Conservation (phyloP, 2,329 filamentous ascomycete species). For the Sclerotinia glacialis region DNA sequence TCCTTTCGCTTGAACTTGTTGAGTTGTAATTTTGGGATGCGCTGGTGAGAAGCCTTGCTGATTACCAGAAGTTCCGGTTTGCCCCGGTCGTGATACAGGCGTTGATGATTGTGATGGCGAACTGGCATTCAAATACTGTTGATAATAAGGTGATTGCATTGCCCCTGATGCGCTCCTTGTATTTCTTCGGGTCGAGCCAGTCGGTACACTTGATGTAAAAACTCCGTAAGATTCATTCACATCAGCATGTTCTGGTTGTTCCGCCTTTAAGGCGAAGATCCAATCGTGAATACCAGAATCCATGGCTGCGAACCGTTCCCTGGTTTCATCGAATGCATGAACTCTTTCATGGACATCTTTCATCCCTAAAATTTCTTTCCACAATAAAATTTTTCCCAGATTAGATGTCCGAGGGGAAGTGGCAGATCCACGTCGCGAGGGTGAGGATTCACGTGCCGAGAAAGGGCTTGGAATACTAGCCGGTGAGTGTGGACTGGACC, state of each 20-base stretch:
- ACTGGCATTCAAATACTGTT: constrained; percentile 55
- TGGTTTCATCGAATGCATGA: constrained; percentile 67
- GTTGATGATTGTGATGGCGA: constrained; percentile 34
- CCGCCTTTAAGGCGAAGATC: constrained; percentile 48
- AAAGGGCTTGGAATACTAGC: constrained; percentile 21
- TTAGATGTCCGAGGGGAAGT: constrained; percentile 16
- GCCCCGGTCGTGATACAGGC: constrained; percentile 26
- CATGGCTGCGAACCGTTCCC: constrained; percentile 65
- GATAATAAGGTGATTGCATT: constrained; percentile 51
- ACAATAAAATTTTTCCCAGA: constrained; percentile 40
- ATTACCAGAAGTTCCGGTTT: constrained; percentile 27
- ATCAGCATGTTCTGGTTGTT: constrained; percentile 50
- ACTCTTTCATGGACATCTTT: constrained; percentile 66
- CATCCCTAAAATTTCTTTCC: constrained; percentile 75
- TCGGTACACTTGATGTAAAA: constrained; percentile 25
- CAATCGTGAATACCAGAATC: constrained; percentile 71
- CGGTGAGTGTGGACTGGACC: constrained; percentile 13
- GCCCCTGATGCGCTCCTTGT: constrained; percentile 26
- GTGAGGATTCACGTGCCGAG: constrained; percentile 21
- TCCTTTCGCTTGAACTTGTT: constrained; percentile 60
- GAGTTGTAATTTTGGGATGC: constrained; percentile 35
- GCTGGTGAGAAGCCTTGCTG: constrained; percentile 34
- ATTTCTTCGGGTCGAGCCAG: constrained; percentile 30
- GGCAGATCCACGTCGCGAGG: constrained; percentile 27
- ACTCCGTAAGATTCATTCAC: constrained; percentile 32